Evolutionary conservation across 2,329 filamentous ascomycete genomes (phyloP).

Genomic region (Talaromyces marneffei): DNA sequence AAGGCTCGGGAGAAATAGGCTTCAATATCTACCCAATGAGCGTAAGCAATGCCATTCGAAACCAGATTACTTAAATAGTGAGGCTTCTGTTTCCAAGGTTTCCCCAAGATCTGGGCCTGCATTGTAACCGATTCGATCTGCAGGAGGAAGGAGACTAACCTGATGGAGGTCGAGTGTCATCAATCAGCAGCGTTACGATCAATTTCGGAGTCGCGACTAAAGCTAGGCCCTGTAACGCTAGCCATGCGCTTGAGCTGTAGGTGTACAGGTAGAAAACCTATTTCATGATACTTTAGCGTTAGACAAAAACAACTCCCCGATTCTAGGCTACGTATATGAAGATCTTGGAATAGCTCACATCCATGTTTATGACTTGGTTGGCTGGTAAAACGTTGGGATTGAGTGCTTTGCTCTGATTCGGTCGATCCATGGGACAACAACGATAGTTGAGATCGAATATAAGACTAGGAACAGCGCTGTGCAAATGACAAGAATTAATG

Average conservation of each 20-base stretch:
- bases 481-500: neutral
- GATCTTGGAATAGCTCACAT: conserved; percentile 14
- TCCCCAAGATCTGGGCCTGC: neutral
- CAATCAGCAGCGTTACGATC: conserved; percentile 53
- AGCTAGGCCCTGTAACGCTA: conserved; percentile 44
- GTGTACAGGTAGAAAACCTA: conserved; percentile 43
- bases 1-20: conserved; percentile 68
- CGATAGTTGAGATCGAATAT: conserved; percentile 1
- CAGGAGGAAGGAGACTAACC: conserved; percentile 35
- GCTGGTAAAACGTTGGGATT: neutral
- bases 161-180: conserved; percentile 51
- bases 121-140: neutral
- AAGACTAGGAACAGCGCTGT: neutral
- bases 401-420: neutral
- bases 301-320: neutral
- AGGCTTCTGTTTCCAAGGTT: neutral
- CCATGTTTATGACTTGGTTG: conserved; percentile 14
- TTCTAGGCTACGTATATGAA: neutral
- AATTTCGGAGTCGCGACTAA: conserved; percentile 57
- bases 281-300: neutral
- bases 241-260: conserved; percentile 41
- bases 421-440: neutral
- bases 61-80: neutral
- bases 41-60: conserved; percentile 12
- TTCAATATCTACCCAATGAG: conserved; percentile 51